Base-by-base conservation (phyloP, 495 filamentous ascomycete species). In the Tuber borchii region DNA sequence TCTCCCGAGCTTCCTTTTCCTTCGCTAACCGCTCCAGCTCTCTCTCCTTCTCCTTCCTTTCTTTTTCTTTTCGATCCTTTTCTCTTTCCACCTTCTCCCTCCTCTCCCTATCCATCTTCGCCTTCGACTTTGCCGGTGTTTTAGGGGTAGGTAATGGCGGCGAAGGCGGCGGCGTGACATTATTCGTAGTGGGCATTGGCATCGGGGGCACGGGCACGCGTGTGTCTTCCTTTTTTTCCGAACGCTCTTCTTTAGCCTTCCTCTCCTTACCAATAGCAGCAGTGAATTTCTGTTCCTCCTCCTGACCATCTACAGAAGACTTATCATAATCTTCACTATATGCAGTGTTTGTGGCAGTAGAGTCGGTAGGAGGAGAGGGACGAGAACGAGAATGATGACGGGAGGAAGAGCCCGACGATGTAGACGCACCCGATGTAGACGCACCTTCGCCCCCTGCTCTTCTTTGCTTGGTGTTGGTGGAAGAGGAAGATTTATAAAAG, bases 81-180 rank as follows among this genome's bases (percentile, higher is more conserved):
- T 90, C 90, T 69, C 92, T 90, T 81, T 88, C 89, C 78, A 89
- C 90, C 10, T 89, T 87, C 8, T 89, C 83, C 37, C 86, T 80
- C 48, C 87, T 85, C 75, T 85, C 84, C 81, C 85, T 87, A 68
- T 82, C 85, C 79, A 83, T 80, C 84, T 17, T 74, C 76, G 73
- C 83, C 77, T 83, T 73, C 39, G 77, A 76, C 76, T 74, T 79
- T 19, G 51, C 43, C 26, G 73, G 71, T 14, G 43, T 61, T 46
- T 78, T 78, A 45, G 73, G 73, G 19, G 78, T 76, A 12, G 75
- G 46, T 40, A 79, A 71, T 2, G 70, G 78, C 46, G 78, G 78
- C 43, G 78, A 79, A 71, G 78, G 78, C 42, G 78, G 78, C 6
- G 78, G 78, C 44, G 78, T 65, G 56, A 65, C 56, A 65, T 65